These are phyloP conservation scores for Agaricus subrufescens DNA, from an alignment of 768 basidiomycete genomes.

Conservation along the genomic window DNA sequence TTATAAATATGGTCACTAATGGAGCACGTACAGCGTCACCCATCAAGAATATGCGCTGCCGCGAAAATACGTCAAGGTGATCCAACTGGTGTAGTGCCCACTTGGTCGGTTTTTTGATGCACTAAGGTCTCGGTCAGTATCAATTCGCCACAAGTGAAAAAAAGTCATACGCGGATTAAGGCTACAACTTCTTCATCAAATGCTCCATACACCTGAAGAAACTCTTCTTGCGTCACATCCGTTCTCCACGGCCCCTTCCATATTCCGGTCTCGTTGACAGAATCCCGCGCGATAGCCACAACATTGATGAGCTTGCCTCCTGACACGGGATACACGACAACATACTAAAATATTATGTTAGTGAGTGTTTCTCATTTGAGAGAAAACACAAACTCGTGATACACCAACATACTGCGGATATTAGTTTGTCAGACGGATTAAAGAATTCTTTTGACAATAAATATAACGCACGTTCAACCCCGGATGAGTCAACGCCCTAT, in stretches of 20 bases:
- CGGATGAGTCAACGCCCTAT: constrained; percentile 13
- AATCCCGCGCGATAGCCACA: constrained; percentile 28
- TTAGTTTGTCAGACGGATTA: neutral
- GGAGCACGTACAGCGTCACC: constrained; percentile 18
- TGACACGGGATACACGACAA: constrained; percentile 44
- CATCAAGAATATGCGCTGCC: constrained; percentile 15
- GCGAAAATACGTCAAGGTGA: constrained; percentile 14
- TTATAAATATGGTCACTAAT: no score
- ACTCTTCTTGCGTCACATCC: constrained; percentile 11
- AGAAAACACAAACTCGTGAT: constrained; percentile 16
- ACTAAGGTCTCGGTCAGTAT: constrained; percentile 8
- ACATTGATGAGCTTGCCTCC: constrained; percentile 42
- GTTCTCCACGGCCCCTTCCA: constrained; percentile 16
- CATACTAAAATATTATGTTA: constrained; percentile 24
- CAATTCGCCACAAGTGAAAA: neutral
- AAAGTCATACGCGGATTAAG: constrained; percentile 9
- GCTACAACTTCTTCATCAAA: constrained; percentile 13
- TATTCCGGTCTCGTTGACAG: constrained; percentile 6
- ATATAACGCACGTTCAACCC: constrained; percentile 18
- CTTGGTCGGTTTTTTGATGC: constrained; percentile 14
- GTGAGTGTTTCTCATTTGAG: neutral
- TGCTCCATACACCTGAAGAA: constrained; percentile 8
- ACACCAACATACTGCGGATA: constrained; percentile 24
- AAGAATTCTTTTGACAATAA: neutral
- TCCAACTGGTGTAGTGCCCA: constrained; percentile 19